Evolutionary conservation across 2,329 filamentous ascomycete species (phyloP).

Genomic region (Talaromyces sp.): DNA sequence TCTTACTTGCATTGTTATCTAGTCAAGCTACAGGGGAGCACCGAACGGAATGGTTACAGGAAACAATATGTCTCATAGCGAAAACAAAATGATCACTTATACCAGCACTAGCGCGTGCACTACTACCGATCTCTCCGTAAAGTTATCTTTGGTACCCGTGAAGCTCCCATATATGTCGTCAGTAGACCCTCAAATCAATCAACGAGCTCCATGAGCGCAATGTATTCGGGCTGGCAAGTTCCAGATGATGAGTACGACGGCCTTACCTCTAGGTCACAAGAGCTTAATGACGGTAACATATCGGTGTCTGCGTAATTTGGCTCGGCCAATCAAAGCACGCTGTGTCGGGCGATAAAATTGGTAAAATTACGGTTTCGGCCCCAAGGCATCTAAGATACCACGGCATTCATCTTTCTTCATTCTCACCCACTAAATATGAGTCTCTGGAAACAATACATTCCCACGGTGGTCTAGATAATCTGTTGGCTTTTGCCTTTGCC

Average conservation of each 20-base stretch:
- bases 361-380: too few relatives aligned
- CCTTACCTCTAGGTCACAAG: too few relatives aligned
- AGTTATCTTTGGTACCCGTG: background rate
- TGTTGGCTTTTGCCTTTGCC: too few relatives aligned
- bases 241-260: background rate
- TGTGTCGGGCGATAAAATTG: too few relatives aligned
- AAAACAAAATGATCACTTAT: background rate
- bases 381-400: too few relatives aligned
- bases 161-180: background rate
- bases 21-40: background rate
- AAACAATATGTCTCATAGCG: background rate
- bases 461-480: too few relatives aligned
- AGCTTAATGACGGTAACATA: too few relatives aligned
- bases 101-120: background rate
- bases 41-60: background rate
- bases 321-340: too few relatives aligned
- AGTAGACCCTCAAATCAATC: background rate
- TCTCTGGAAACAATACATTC: too few relatives aligned
- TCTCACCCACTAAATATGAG: too few relatives aligned
- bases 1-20: background rate
- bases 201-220: background rate
- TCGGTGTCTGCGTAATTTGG: too few relatives aligned
- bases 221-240: background rate
- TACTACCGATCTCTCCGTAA: background rate
- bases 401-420: too few relatives aligned